Evolutionary conservation across 2,329 filamentous ascomycete genomes (phyloP), one percentile per base, ranked within the genome.

Genomic region (Neurospora sp.): DNA sequence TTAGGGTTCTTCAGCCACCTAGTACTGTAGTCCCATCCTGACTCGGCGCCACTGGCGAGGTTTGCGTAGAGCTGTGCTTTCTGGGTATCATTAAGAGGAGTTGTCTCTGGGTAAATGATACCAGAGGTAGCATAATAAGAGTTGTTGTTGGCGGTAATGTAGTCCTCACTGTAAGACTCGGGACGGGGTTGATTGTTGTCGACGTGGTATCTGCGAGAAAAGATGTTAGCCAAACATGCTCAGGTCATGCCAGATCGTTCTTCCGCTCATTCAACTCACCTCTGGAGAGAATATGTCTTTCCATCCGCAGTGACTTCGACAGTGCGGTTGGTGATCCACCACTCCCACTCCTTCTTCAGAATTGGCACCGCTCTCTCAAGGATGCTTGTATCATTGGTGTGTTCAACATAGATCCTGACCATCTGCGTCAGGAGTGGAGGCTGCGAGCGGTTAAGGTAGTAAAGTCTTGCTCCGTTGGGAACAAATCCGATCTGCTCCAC

Each of bases 371-470:
- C 88, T 6, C 87, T 83, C 19, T 86, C 82, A 0, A 91, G 80
- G 33, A 91, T 84, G 66, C 82, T 84, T 0, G 84, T 86, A 74
- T 91, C 88, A 66, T 89, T 86, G 37, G 88, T 90, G 76, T 89
- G 84, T 70, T 89, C 84, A 40, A 91, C 79, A 72, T 91, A 91
- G 15, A 83, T 79, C 73, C 85, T 85, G 68, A 91, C 85, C 89
- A 91, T 91, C 77, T 88, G 86, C 1, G 89, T 82, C 68, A 91
- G 79, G 66, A 91, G 77, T 1, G 89, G 89, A 19, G 89, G 89
- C 77, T 91, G 89, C 2, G 88, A 90, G 38, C 89, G 84, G 77
- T 91, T 90, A 69, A 90, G 82, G 73, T 91, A 91, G 80, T 91
- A 91, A 36, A 86, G 75, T 15, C 89, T 82, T n/a, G 87, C 88